These are phyloP conservation scores for Tolypocladium nubicola DNA, from an alignment of 2,329 filamentous ascomycete genomes.

Conservation along the genomic window DNA sequence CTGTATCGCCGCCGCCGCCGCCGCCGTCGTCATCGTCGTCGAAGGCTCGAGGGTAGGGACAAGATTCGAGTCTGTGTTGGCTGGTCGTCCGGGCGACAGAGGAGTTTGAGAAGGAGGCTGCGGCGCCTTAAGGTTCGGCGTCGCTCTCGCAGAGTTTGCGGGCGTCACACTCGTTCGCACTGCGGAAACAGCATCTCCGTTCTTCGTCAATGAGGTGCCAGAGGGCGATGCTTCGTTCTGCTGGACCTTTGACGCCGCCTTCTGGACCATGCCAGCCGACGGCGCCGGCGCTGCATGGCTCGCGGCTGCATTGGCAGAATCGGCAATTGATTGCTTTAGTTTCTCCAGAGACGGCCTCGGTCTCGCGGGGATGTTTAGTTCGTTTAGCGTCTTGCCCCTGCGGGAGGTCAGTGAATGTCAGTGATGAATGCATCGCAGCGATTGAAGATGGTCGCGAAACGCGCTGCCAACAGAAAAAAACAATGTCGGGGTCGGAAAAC, in stretches of 20 bases:
- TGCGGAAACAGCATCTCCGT: constrained; percentile 5
- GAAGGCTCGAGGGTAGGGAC: not conserved
- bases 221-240: constrained; percentile 7
- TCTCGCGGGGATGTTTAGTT: constrained; percentile 40
- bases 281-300: constrained; percentile 5
- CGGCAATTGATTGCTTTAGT: constrained; percentile 26
- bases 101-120: not conserved
- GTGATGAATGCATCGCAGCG: not conserved
- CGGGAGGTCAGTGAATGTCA: constrained; percentile 8
- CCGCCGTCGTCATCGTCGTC: not conserved
- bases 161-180: constrained; percentile 6
- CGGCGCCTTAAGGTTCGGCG: not conserved
- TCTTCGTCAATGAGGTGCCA: constrained; percentile 3
- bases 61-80: not conserved
- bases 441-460: constrained; percentile 1
- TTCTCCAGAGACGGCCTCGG: constrained; percentile 33
- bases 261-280: constrained; percentile 3
- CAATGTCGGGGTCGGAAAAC: constrained; percentile 3
- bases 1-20: too few relatives aligned
- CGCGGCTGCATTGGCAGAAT: constrained; percentile 12
- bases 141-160: constrained; percentile 5
- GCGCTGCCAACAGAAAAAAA: constrained; percentile 2
- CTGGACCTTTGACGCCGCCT: constrained; percentile 4
- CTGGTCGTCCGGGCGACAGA: not conserved
- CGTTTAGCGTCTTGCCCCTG: constrained; percentile 35